A percentile compares a stretch with the other conserved stretches of the same genome.
Conservation (phyloP, 768 basidiomycete species). For the Myochromella boudieri region DNA sequence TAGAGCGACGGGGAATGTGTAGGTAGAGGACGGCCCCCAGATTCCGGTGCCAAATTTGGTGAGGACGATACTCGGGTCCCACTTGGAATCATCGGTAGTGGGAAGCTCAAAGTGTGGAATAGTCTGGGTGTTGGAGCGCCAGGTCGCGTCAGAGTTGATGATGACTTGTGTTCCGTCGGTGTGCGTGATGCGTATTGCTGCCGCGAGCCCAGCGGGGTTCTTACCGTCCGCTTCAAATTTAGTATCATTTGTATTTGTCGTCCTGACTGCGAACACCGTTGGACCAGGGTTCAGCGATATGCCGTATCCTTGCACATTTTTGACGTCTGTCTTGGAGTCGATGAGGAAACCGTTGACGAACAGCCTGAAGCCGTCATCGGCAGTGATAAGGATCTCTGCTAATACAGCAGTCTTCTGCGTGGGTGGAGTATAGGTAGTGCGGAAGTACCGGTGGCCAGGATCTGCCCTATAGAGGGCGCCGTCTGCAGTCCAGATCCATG, state of each 20-base stretch:
- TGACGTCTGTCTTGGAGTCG: constrained; percentile 12
- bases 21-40: constrained; percentile 4
- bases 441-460: constrained; percentile 10
- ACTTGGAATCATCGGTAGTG: constrained; percentile 12
- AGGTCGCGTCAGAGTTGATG: constrained; percentile 6
- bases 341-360: constrained; percentile 11
- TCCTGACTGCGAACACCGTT: constrained; percentile 11
- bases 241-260: constrained; percentile 15
- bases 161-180: constrained; percentile 13
- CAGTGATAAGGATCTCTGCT: constrained; percentile 14
- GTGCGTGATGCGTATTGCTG: constrained; percentile 14
- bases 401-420: constrained; percentile 9
- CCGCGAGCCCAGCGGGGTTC: constrained; percentile 15
- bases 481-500: constrained; percentile 17
- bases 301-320: constrained; percentile 12
- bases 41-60: constrained; percentile 9
- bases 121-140: constrained; percentile 5
- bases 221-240: too few relatives aligned
- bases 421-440: constrained; percentile 12
- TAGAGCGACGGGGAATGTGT: constrained; percentile 9
- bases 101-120: constrained; percentile 12
- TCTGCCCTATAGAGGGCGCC: constrained; percentile 3
- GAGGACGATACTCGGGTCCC: constrained; percentile 7
- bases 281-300: constrained; percentile 14
- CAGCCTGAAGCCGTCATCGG: constrained; percentile 11